Percentiles rank a stretch among this genome's conserved stretches.
These are phyloP conservation scores for Apiospora phragmitis DNA, from an alignment of 2,329 filamentous ascomycete genomes.

Conservation along the genomic window DNA sequence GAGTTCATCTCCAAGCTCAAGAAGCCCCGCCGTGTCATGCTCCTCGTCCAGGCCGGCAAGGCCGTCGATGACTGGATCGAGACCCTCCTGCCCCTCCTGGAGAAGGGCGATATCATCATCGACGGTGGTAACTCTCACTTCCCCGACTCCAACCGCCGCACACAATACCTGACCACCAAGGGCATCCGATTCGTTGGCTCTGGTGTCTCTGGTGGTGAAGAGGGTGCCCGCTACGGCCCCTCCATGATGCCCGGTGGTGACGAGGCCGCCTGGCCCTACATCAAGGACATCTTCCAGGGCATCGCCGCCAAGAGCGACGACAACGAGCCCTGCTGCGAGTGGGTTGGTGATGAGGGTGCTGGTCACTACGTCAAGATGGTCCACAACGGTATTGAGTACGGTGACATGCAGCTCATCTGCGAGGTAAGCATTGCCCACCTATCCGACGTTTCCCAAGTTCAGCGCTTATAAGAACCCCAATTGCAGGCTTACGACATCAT, in stretches of 20 bases:
- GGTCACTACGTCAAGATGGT: slow-evolving; percentile 99
- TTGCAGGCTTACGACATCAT: slow-evolving; percentile 95
- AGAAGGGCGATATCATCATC: slow-evolving; percentile 95
- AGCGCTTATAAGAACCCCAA: slow-evolving; percentile 14
- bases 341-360: slow-evolving; percentile 99
- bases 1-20: slow-evolving; percentile 97
- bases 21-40: slow-evolving; percentile 95
- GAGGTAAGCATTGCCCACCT: slow-evolving; percentile 64
- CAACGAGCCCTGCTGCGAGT: slow-evolving; percentile 96
- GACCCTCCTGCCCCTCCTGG: slow-evolving; percentile 80
- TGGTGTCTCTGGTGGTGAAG: slow-evolving; percentile 98
- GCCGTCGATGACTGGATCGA: slow-evolving; percentile 99
- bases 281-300: slow-evolving; percentile 99
- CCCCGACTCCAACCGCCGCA: slow-evolving; percentile 97
- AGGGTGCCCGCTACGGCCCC: slow-evolving; percentile 96
- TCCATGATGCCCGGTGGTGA: slow-evolving; percentile 99
- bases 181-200: slow-evolving; percentile 93
- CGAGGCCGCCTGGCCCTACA: slow-evolving; percentile 95
- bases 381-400: slow-evolving; percentile 99
- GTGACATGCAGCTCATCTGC: slow-evolving; percentile 99
- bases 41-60: slow-evolving; percentile 97
- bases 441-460: slow-evolving; percentile 25
- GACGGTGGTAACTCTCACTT: slow-evolving; percentile 99
- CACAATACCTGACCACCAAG: slow-evolving; percentile 82
- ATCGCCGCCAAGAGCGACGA: slow-evolving; percentile 96